phyloP scores from a whole-genome alignment of 495 filamentous ascomycete genomes.

The Annulohypoxylon nitens region DNA sequence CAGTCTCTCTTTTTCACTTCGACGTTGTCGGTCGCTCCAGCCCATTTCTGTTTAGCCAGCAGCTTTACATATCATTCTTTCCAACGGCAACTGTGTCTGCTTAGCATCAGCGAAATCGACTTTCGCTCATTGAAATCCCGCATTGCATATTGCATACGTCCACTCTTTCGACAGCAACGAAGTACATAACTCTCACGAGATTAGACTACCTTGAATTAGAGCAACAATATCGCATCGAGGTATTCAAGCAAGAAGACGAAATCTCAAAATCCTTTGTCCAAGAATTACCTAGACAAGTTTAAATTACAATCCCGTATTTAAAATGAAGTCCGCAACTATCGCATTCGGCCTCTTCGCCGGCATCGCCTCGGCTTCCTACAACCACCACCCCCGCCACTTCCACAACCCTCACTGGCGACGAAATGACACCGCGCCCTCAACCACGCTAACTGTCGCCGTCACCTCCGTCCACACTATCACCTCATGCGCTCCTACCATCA shows the following conservation, averaged over 20 bases:
- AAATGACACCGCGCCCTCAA: slow-evolving; percentile 54
- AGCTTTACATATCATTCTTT: slow-evolving; percentile 49
- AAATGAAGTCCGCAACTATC: slow-evolving; percentile 63
- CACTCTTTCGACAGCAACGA: slow-evolving; percentile 51
- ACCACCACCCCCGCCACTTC: slow-evolving; percentile 57
- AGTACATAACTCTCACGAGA: slow-evolving; percentile 50
- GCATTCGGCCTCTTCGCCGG: slow-evolving; percentile 61
- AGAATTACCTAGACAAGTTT: slow-evolving; percentile 24
- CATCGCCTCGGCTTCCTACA: slow-evolving; percentile 56
- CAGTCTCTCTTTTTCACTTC: slow-evolving; percentile 52
- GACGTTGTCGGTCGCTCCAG: slow-evolving; percentile 49
- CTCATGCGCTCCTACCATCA: slow-evolving; percentile 72
- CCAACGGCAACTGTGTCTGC: slow-evolving; percentile 61
- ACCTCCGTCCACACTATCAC: slow-evolving; percentile 72
- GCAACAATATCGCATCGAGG: slow-evolving; percentile 28
- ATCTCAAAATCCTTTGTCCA: slow-evolving; percentile 36
- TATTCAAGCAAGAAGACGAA: slow-evolving; percentile 22
- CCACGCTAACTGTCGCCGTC: slow-evolving; percentile 64
- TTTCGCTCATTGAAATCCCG: slow-evolving; percentile 56
- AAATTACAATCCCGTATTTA: slow-evolving; percentile 42
- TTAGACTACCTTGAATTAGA: slow-evolving; percentile 47
- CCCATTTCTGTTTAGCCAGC: slow-evolving; percentile 50
- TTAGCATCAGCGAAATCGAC: slow-evolving; percentile 60
- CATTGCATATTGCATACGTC: slow-evolving; percentile 52
- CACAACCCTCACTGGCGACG: slow-evolving; percentile 55